These are phyloP conservation scores for Kodamaea sp. DNA, from an alignment of 1,139 yeast genomes.

Conservation along the genomic window DNA sequence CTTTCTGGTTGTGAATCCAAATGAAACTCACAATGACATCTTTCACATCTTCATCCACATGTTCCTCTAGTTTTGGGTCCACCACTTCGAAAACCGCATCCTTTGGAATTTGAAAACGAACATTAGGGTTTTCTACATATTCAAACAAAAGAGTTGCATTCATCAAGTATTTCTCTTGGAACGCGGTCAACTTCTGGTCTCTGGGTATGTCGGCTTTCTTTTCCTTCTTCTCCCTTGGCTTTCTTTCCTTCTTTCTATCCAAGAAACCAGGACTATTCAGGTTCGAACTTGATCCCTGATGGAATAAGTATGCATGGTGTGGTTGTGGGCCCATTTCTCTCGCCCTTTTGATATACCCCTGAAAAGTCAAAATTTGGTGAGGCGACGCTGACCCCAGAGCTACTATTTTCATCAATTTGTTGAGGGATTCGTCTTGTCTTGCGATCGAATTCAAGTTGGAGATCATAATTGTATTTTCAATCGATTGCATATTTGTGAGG, in stretches of 20 bases:
- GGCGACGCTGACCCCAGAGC: slow-evolving; percentile 78
- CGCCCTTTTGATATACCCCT: slow-evolving; percentile 76
- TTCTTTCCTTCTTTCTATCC: slow-evolving; percentile 20
- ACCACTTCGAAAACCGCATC: slow-evolving; percentile 69
- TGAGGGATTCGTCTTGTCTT: slow-evolving; percentile 64
- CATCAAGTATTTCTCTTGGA: slow-evolving; percentile 67
- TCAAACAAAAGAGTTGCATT: slow-evolving; percentile 83
- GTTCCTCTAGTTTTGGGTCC: slow-evolving; percentile 15
- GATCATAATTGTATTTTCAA: slow-evolving; percentile 77
- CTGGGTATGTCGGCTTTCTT: slow-evolving; percentile 29
- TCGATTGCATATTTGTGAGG: slow-evolving; percentile 52
- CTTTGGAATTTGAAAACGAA: slow-evolving; percentile 73
- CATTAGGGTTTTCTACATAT: slow-evolving; percentile 75
- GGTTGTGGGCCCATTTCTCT: slow-evolving; percentile 70
- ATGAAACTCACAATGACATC: slow-evolving; percentile 68
- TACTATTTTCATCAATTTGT: slow-evolving; percentile 74
- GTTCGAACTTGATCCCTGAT: slow-evolving; percentile 7
- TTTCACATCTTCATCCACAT: slow-evolving; percentile 24
- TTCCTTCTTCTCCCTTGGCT: slow-evolving; percentile 25
- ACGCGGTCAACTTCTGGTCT: slow-evolving; percentile 65
- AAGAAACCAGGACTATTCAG: slow-evolving; percentile 13
- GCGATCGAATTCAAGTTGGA: slow-evolving; percentile 82
- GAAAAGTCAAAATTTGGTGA: slow-evolving; percentile 73
- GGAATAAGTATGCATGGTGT: slow-evolving; percentile 37
- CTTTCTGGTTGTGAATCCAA: slow-evolving; percentile 56